Conservation (phyloP, 2,329 filamentous ascomycete species). For the Claviceps sp. region DNA sequence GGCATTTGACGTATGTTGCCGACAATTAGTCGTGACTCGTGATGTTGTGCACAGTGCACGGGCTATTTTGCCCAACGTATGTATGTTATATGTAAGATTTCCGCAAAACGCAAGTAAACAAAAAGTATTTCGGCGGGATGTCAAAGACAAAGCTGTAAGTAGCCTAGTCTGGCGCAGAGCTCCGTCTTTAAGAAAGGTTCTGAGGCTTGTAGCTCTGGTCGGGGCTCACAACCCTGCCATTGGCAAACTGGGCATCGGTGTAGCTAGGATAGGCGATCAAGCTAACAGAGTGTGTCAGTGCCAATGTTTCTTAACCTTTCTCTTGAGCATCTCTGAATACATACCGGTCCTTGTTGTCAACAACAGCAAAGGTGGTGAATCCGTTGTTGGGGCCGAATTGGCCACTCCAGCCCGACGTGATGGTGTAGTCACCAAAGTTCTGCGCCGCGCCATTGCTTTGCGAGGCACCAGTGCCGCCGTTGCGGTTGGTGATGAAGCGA, state of each 20-base stretch:
- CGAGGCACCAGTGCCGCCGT: conserved; percentile 13
- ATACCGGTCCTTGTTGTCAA: conserved; percentile 23
- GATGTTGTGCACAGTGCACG: too few relatives aligned
- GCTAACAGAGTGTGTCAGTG: conserved; percentile 1
- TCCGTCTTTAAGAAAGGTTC: conserved; percentile 18
- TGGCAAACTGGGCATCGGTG: conserved; percentile 24
- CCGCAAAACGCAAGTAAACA: too few relatives aligned
- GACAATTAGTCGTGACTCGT: too few relatives aligned
- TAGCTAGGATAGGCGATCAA: conserved; percentile 40
- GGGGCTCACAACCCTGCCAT: conserved; percentile 29
- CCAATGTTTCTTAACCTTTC: not conserved
- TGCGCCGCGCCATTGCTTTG: conserved; percentile 25
- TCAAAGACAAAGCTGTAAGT: too few relatives aligned
- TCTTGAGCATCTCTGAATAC: not conserved
- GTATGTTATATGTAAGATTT: too few relatives aligned
- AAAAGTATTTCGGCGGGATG: too few relatives aligned
- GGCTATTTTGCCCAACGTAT: too few relatives aligned
- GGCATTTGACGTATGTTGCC: too few relatives aligned
- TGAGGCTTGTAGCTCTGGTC: conserved; percentile 3
- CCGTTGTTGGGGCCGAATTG: conserved; percentile 33
- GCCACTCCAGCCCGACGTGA: conserved; percentile 42
- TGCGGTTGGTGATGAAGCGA: conserved; percentile 23
- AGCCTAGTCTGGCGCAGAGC: not conserved
- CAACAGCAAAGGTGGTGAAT: conserved; percentile 40
- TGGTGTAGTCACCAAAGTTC: conserved; percentile 34